phyloP scores from a whole-genome alignment of 169 alveolate species.

The Cryptosporidium canis region DNA sequence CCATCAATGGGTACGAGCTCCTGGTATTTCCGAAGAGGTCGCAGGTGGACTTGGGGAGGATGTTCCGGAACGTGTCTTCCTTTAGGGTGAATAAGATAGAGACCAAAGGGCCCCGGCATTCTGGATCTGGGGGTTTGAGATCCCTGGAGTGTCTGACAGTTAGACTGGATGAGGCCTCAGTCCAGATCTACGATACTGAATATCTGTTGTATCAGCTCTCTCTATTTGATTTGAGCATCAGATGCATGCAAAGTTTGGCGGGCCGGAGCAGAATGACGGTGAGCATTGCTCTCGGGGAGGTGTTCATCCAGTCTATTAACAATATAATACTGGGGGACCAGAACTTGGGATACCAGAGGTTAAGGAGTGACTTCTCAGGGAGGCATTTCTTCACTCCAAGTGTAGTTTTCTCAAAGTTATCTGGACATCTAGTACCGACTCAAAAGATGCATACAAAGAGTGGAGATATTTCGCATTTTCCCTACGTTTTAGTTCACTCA shows the following conservation, averaged over 20 bases:
- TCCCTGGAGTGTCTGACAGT: neutral
- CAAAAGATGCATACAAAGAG: neutral
- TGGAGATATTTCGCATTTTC: neutral
- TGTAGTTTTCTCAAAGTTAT: conserved; percentile 35
- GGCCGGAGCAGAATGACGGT: neutral
- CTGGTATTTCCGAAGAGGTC: conserved; percentile 25
- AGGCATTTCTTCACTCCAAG: conserved; percentile 13
- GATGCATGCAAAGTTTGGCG: neutral
- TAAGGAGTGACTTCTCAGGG: conserved; percentile 9
- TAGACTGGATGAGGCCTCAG: neutral
- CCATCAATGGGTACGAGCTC: conserved; percentile 38
- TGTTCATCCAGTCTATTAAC: neutral
- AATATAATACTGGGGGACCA: neutral
- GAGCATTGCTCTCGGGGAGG: neutral
- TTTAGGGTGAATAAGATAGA: neutral
- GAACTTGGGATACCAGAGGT: conserved; percentile 13
- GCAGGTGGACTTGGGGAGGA: neutral
- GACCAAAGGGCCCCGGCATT: neutral
- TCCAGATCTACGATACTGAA: conserved; percentile 27
- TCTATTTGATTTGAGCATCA: neutral
- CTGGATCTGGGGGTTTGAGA: neutral
- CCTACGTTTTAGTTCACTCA: neutral
- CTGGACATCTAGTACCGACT: conserved; percentile 60
- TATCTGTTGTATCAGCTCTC: neutral
- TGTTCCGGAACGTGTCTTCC: neutral